Base-by-base conservation (phyloP, 1,139 yeast species). In the Pichia terricola region DNA sequence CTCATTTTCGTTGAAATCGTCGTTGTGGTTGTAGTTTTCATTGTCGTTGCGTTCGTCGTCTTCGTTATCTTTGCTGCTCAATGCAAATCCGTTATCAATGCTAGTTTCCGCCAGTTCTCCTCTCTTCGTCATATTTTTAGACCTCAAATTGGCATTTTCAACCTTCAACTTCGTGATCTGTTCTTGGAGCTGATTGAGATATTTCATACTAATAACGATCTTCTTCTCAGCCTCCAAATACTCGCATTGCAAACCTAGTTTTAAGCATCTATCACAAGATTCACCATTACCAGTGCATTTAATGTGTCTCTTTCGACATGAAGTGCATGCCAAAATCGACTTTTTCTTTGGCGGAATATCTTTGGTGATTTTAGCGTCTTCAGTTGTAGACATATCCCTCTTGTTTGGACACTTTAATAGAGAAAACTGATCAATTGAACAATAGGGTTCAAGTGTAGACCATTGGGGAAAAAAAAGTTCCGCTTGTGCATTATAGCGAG, bases 161-260 rank as follows among this genome's bases (percentile, higher is more conserved):
- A 63, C 63, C 54, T 72, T 72, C 50, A 72, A 54, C 30, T 60
- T 60, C 0, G 69, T 62, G 10, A 82, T 73, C 50, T 79, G 84
- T 40, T 77, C 83, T 54, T 84, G 94, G 10, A 85, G 64, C 52
- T 75, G 76, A 44, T 79, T 77, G 42, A 85, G 61, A 55, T 84
- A 84, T 53, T 79, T 80, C 75, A 83, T 72, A 1, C 91, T 80
- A 0, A 84, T 85, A 31, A 83, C 87, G 25, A 85, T 73, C 58
- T 84, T 83, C 65, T 78, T 81, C 45, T 82, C 88, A 2, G 84
- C 87, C 57, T 82, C 91, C 26, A 77, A 73, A 53, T 84, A 85
- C 55, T 82, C 88, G 65, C 95, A 85, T 33, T 70, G 69, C 2
- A 79, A 67, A 45, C 70, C 72, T 22, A 84, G 77, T 41, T 72